Base-by-base conservation (phyloP, 352 stramenopile genomes). In the Pythium dissotocum region DNA sequence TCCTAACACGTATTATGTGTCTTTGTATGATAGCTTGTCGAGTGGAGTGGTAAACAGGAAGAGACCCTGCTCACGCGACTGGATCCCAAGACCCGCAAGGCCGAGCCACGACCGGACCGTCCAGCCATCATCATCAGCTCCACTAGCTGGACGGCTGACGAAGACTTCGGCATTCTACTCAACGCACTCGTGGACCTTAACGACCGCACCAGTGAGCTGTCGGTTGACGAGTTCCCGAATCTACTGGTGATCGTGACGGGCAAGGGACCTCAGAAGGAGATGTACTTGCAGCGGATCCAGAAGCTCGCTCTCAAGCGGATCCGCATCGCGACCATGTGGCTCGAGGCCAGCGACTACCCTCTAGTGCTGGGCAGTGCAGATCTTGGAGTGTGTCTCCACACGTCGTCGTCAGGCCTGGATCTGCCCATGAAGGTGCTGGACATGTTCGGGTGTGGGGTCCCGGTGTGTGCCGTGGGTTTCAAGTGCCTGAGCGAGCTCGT, bases 401-500 rank as follows among this genome's bases (percentile, higher is more conserved):
- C 96, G 10, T 99, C 95, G 5, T 99, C 97, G 3, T 99, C 91
- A 6, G 98, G 97, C 0, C 77, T 99, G 36, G 98, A 99, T 78
- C 77, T 99, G 48, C 98, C 98, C 6, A 99, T 99, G 97, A 99
- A 99, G 65, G 97, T 99, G 49, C 80, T 99, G 36, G 98, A 99
- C 79, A 99, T 99, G 94, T 99, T 99, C 85, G 98, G 98, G 38
- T 98, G 91, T 64, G 86, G 89, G 14, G 81, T 99, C 38, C 98
- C 98, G 18, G 98, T 99, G 0, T 99, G 96, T 71, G 98, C 97
- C 4, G 87, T 98, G 35, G 80, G 78, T 46, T 99, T 99, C 83
- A 78, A 91, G 58, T 99, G 95, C 67, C 76, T 99, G n/a, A 72
- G 79, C 33, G 98, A 99, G 75, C 90, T 99, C 10, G 97, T 99